phyloP scores from a whole-genome alignment of 2,329 filamentous ascomycete species.

The Hypoxylon rubiginosum region DNA sequence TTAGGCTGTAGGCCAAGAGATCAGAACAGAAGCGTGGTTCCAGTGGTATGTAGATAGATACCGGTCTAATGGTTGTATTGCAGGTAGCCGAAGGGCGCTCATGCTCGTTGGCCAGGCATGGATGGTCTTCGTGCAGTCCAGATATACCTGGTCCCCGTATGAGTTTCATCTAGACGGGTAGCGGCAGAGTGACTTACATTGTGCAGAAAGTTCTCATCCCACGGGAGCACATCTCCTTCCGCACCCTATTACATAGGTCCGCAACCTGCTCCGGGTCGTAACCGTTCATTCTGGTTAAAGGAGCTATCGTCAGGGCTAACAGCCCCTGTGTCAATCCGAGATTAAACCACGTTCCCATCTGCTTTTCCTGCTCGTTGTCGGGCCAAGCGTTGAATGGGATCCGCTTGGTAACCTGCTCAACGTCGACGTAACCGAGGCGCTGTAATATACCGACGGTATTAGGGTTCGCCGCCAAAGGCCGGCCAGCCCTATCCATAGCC shows the following conservation, averaged over 20 bases:
- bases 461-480: conserved; percentile 72
- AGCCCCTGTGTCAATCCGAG: conserved; percentile 80
- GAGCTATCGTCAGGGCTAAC: conserved; percentile 78
- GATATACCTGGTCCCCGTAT: conserved; percentile 45
- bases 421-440: conserved; percentile 82
- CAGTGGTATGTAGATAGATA: conserved; percentile 37
- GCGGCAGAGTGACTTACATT: conserved; percentile 69
- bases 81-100: conserved; percentile 38
- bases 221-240: conserved; percentile 76
- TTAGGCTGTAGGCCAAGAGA: conserved; percentile 31
- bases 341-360: conserved; percentile 87
- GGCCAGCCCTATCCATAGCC: conserved; percentile 75
- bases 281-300: conserved; percentile 74
- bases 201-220: conserved; percentile 80
- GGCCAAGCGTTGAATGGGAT: conserved; percentile 83
- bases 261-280: conserved; percentile 74
- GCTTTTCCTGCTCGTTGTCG: conserved; percentile 71
- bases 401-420: conserved; percentile 76
- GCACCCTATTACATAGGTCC: conserved; percentile 72
- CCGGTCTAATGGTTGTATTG: conserved; percentile 36
- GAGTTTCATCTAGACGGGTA: conserved; percentile 32
- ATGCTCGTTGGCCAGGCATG: conserved; percentile 45
- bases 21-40: conserved; percentile 26
- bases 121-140: conserved; percentile 48
- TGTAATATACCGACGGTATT: conserved; percentile 72